Percentiles rank a stretch among this genome's conserved stretches.
phyloP scores from a whole-genome alignment of 257 asterid species.

The Solanum chmielewskii region DNA sequence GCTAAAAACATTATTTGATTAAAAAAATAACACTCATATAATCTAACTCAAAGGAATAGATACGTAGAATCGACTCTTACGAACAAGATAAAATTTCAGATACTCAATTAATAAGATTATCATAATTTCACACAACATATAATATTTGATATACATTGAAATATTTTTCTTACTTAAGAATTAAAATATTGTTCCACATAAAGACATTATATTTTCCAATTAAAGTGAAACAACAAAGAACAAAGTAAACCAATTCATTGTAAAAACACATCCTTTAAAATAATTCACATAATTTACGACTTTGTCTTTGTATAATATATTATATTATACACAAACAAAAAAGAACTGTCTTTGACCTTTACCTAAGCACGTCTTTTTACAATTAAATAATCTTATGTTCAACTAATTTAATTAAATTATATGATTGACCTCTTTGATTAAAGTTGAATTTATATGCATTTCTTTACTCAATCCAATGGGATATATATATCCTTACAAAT shows the following conservation, averaged over 20 bases:
- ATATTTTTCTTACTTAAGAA: not conserved
- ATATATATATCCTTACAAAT: not conserved
- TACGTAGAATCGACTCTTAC: no score
- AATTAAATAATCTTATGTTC: not conserved
- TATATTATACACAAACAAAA: not conserved
- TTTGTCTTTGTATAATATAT: not conserved
- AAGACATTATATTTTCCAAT: not conserved
- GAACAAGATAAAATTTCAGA: not conserved
- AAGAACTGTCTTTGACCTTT: not conserved
- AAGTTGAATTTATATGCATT: not conserved
- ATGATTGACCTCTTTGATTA: not conserved
- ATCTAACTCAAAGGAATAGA: not conserved
- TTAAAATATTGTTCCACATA: not conserved
- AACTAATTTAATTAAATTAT: not conserved
- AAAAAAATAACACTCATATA: not conserved
- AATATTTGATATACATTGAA: not conserved
- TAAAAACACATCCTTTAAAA: not conserved
- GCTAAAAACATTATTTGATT: not conserved
- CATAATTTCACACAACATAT: not conserved
- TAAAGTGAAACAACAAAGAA: not conserved
- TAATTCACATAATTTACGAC: not conserved
- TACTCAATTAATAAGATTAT: not conserved
- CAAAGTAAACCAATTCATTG: not conserved
- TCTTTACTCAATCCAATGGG: not conserved
- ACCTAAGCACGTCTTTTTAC: not conserved